Evolutionary conservation across 1,284 basidiomycete genomes (phyloP).

Genomic region (Tilletia indica): DNA sequence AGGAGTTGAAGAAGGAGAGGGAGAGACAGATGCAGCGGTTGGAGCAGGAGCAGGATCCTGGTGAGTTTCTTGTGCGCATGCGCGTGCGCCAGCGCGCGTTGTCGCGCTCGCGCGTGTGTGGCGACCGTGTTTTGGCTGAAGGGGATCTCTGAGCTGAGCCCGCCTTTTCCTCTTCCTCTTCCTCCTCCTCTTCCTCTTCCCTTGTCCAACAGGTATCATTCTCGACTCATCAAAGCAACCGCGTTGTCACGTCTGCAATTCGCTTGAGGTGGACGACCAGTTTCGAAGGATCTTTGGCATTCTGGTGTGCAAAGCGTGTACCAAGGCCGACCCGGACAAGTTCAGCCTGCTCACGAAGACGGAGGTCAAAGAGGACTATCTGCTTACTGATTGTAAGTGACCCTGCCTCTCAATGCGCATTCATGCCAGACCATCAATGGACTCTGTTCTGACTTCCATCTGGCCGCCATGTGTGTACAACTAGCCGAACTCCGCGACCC

Average conservation of each 20-base stretch:
- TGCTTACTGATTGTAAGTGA: slow-evolving; percentile 61
- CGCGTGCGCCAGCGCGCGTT: too few relatives aligned
- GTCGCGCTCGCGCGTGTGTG: too few relatives aligned
- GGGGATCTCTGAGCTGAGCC: too few relatives aligned
- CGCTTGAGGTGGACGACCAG: slow-evolving; percentile 45
- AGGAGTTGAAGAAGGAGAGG: slow-evolving; percentile 47
- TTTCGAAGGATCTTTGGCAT: slow-evolving; percentile 58
- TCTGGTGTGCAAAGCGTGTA: slow-evolving; percentile 81
- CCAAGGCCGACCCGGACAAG: slow-evolving; percentile 71
- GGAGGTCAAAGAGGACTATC: slow-evolving; percentile 80
- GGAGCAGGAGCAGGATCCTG: slow-evolving; percentile 41
- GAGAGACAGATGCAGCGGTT: slow-evolving; percentile 48
- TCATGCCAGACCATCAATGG: background rate
- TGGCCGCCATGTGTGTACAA: too few relatives aligned
- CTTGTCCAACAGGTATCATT: slow-evolving; percentile 31
- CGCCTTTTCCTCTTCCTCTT: too few relatives aligned
- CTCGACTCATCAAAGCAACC: slow-evolving; percentile 40
- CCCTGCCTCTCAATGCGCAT: background rate
- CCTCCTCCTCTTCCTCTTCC: too few relatives aligned
- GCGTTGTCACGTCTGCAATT: slow-evolving; percentile 42
- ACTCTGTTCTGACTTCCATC: background rate
- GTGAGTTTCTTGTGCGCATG: slow-evolving; percentile 22
- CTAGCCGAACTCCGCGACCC: slow-evolving; percentile 89
- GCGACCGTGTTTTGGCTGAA: too few relatives aligned
- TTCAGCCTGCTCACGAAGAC: slow-evolving; percentile 97